These are phyloP conservation scores for Lentinus brumalis DNA, from an alignment of 768 basidiomycete genomes.

Conservation along the genomic window DNA sequence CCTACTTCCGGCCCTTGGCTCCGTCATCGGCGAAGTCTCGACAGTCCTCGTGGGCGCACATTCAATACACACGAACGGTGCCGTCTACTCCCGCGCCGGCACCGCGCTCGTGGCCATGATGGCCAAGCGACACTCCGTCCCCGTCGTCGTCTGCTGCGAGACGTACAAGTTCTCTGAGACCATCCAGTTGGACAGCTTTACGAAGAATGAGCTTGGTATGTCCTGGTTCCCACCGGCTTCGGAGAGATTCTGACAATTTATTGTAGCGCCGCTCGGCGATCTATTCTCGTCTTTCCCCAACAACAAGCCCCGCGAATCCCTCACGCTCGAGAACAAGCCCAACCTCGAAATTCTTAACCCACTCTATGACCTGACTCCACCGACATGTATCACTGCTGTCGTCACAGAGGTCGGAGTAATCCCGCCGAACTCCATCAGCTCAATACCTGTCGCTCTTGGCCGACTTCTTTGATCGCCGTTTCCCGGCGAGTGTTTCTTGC, in stretches of 20 bases:
- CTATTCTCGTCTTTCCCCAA: constrained; percentile 36
- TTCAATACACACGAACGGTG: constrained; percentile 92
- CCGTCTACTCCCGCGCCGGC: constrained; percentile 91
- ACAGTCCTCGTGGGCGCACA: constrained; percentile 92
- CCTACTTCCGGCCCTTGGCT: constrained; percentile 82
- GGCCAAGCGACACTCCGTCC: constrained; percentile 84
- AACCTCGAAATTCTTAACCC: constrained; percentile 83
- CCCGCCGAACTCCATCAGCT: constrained; percentile 87
- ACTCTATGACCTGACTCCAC: constrained; percentile 92
- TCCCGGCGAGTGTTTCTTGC: neutral
- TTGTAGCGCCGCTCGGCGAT: constrained; percentile 33
- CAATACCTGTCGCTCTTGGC: constrained; percentile 71
- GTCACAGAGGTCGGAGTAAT: constrained; percentile 97
- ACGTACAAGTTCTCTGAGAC: constrained; percentile 98
- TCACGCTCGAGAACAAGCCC: constrained; percentile 35
- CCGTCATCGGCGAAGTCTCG: constrained; percentile 78
- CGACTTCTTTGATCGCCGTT: constrained; percentile 29
- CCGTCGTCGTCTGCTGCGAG: constrained; percentile 96
- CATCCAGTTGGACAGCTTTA: constrained; percentile 91
- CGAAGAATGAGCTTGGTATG: constrained; percentile 93
- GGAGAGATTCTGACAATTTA: neutral
- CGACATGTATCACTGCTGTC: constrained; percentile 89
- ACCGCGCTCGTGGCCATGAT: constrained; percentile 98
- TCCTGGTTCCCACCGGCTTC: neutral
- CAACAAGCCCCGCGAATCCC: constrained; percentile 34